These are phyloP conservation scores for Leccinum cinnamomeum DNA, from an alignment of 1,284 basidiomycete species.

Conservation along the genomic window DNA sequence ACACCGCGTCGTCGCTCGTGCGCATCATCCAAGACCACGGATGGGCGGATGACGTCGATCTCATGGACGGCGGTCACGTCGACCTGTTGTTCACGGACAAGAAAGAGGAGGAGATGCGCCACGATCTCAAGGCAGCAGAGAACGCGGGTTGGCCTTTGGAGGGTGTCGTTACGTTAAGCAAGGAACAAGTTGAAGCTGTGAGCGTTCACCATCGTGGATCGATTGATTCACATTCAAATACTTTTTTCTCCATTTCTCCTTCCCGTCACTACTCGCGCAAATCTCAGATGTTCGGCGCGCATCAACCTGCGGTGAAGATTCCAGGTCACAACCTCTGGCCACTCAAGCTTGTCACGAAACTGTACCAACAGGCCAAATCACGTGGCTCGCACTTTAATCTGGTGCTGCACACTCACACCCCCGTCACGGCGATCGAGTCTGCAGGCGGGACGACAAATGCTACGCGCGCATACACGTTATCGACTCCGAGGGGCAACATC, in stretches of 20 bases:
- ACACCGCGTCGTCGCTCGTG: slow-evolving; percentile 52
- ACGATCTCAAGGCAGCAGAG: slow-evolving; percentile 55
- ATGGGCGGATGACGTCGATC: slow-evolving; percentile 54
- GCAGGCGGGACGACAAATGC: not conserved
- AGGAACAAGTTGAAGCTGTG: slow-evolving; percentile 52
- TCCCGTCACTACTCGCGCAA: not conserved
- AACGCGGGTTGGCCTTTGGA: slow-evolving; percentile 51
- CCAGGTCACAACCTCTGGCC: slow-evolving; percentile 74
- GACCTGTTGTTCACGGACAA: slow-evolving; percentile 50
- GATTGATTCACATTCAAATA: not conserved
- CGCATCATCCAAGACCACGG: slow-evolving; percentile 47
- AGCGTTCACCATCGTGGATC: not conserved
- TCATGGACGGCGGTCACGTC: slow-evolving; percentile 60
- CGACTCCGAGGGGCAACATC: slow-evolving; percentile 61
- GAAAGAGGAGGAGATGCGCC: slow-evolving; percentile 39
- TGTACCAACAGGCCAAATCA: slow-evolving; percentile 49
- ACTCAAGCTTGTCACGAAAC: slow-evolving; percentile 67
- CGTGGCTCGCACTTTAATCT: slow-evolving; percentile 40
- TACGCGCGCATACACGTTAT: slow-evolving; percentile 14
- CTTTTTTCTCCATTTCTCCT: not conserved
- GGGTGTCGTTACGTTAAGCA: slow-evolving; percentile 47
- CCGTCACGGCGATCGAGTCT: slow-evolving; percentile 49
- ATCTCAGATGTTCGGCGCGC: slow-evolving; percentile 53
- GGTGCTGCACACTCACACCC: slow-evolving; percentile 66
- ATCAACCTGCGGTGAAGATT: slow-evolving; percentile 50